Evolutionary conservation across 108 stramenopile species (phyloP), one percentile per base, ranked within the genome.

Genomic region (Asterionellopsis glacialis): DNA sequence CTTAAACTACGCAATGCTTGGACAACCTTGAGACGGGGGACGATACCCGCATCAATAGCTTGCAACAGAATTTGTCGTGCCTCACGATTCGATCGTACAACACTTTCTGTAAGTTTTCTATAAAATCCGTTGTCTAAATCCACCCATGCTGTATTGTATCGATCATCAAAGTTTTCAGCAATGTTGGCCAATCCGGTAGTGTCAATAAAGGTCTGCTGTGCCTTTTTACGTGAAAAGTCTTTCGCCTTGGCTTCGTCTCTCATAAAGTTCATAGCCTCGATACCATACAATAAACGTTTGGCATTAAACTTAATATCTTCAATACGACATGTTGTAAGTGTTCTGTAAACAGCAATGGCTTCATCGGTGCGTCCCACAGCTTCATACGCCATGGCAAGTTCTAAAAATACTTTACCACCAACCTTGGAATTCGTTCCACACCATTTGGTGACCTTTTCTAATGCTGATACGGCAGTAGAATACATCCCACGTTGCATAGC

Each of bases 331-430:
- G 86, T 85, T 7, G 79, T 65, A 15, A 95, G 61, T 0, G 81
- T 69, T 25, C 59, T 67, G 59, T 91, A 94, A 11, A 91, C 69
- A 11, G 58, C 53, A 39, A 73, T 70, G 22, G 93, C 93, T 54
- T 94, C 82, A 14, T 82, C 64, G 0, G 85, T 83, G 40, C 81
- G 54, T 14, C 90, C 90, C 9, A 73, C 82, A 7, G 93, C 93
- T 61, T 94, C 93, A 56, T 91, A 91, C 18, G 87, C 88, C 93
- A 91, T 91, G 53, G 89, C 93, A 13, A 94, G 70, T 55, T 94
- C 89, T 23, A 94, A 55, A 62, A 85, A 94, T 0, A 91, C 88
- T 50, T 87, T 74, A 13, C 79, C 77, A 24, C 93, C 93, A 3
- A 90, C 61, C 54, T 79, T 72, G 14, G 81, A 80, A 62, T 76